A percentile compares a stretch with the other conserved stretches of the same genome.
Evolutionary conservation across 2,329 filamentous ascomycete species (phyloP).

Genomic region (Aspergillus amoenus): DNA sequence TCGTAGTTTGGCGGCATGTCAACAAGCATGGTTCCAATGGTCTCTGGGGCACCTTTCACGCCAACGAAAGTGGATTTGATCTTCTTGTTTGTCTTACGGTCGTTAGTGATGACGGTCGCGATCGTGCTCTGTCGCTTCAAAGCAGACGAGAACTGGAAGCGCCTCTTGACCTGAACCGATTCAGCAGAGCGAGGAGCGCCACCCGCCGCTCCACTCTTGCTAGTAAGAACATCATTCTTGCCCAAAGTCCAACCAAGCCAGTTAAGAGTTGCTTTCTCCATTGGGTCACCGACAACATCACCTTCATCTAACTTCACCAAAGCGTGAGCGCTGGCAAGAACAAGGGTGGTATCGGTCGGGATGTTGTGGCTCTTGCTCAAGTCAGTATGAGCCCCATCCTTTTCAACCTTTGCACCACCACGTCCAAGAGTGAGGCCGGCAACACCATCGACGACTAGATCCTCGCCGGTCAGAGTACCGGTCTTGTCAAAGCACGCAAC

Average conservation of each 20-base stretch:
- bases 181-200: conserved; percentile 54
- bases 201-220: conserved; percentile 52
- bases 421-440: conserved; percentile 79
- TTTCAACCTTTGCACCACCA: conserved; percentile 64
- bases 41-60: conserved; percentile 97
- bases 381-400: conserved; percentile 78
- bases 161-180: conserved; percentile 88
- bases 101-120: conserved; percentile 72
- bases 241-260: conserved; percentile 93
- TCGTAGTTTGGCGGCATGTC: conserved; percentile 84
- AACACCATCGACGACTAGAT: conserved; percentile 94
- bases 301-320: conserved; percentile 95
- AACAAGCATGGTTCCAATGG: conserved; percentile 89
- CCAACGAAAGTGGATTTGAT: conserved; percentile 84
- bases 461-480: conserved; percentile 92
- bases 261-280: conserved; percentile 93
- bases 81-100: conserved; percentile 72
- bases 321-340: conserved; percentile 91
- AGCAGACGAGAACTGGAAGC: conserved; percentile 97
- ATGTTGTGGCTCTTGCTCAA: conserved; percentile 70
- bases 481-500: conserved; percentile 99
- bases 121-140: conserved; percentile 95
- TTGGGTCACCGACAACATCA: conserved; percentile 94
- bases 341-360: conserved; percentile 80
- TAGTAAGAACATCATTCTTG: conserved; percentile 78